Conservation (phyloP, 2,329 filamentous ascomycete genomes). For the Pseudogymnoascus sp. region DNA sequence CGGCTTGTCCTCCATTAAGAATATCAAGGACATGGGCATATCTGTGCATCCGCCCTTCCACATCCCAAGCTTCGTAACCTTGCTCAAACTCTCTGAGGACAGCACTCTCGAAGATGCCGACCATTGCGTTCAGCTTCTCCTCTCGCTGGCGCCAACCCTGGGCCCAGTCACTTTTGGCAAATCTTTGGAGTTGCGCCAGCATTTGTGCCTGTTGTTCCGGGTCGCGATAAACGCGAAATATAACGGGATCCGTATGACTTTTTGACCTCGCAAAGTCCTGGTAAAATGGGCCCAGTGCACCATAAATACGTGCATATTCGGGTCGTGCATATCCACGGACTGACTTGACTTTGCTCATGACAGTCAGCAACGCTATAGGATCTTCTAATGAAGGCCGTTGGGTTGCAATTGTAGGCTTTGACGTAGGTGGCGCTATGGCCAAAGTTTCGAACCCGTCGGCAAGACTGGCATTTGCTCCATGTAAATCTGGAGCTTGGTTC, state of each 20-base stretch:
- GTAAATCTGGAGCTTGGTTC: conserved; percentile 25
- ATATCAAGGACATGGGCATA: conserved; percentile 80
- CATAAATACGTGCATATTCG: conserved; percentile 86
- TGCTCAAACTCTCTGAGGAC: conserved; percentile 88
- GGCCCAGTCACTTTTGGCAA: conserved; percentile 73
- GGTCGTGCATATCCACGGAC: conserved; percentile 77
- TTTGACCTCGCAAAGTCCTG: conserved; percentile 65
- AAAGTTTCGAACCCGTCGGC: conserved; percentile 77
- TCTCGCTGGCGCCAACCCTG: conserved; percentile 64
- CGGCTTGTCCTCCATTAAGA: conserved; percentile 72
- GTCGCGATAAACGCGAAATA: conserved; percentile 81
- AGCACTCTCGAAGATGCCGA: conserved; percentile 79
- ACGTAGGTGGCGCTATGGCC: conserved; percentile 38
- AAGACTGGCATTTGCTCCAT: conserved; percentile 27
- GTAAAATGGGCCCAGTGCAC: conserved; percentile 83
- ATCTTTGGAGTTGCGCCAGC: conserved; percentile 69
- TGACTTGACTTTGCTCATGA: conserved; percentile 65
- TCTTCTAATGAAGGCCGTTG: conserved; percentile 41
- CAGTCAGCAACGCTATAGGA: conserved; percentile 52
- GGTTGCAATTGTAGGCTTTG: conserved; percentile 26
- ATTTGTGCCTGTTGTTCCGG: conserved; percentile 88
- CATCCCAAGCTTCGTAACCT: conserved; percentile 80
- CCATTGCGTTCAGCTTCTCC: conserved; percentile 65
- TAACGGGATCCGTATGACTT: conserved; percentile 68
- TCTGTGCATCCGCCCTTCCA: conserved; percentile 78